Evolutionary conservation across 2,329 filamentous ascomycete species (phyloP), one percentile per base, ranked within the genome.

Genomic region (Microsporum audouinii): DNA sequence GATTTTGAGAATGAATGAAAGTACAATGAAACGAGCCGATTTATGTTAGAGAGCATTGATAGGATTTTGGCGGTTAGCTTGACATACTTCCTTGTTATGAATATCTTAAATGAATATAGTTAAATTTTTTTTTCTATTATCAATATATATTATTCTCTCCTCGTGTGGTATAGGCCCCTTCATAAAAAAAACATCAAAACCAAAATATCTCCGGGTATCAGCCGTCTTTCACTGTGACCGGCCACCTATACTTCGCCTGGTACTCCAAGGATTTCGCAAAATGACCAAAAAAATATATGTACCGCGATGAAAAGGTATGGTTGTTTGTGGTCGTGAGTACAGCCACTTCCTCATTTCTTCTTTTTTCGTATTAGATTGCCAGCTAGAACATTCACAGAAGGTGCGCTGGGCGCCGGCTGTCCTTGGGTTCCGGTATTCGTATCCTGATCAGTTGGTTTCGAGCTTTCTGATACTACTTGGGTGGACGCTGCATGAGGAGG

Each of bases 281-380:
- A 23, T 1, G 17, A 23, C 17, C 10, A 7, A 6, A 12, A 55
- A 33, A 55, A 34, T 17, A 31, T 17, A 17, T 5, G 45, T 5
- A 23, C 17, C 17, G 17, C 10, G 8, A 29, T 31, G 23, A 33
- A 29, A 29, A n/a, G 5, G 10, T 7, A 14, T 8, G 23, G 10
- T 23, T 3, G 17, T 8, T 27, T 31, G 17, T 23, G 17, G 17
- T 38, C 14, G 6, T 36, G n/a, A 34, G 10, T 7, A 17, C n/a
- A 12, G 39, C 14, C 5, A 43, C 4, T 43, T 5, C 39, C 17
- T 34, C 36, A 34, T 66, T 75, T 76, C 63, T 75, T 76, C 63
- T 75, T 76, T 64, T 76, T 76, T 55, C 73, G 65, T 41, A 76
- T 68, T 62, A 76, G 62, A 39, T 64, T 71, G 10, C 70, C 69